Conservation (phyloP, 2,329 filamentous ascomycete genomes). For the Botrytis cinerea region DNA sequence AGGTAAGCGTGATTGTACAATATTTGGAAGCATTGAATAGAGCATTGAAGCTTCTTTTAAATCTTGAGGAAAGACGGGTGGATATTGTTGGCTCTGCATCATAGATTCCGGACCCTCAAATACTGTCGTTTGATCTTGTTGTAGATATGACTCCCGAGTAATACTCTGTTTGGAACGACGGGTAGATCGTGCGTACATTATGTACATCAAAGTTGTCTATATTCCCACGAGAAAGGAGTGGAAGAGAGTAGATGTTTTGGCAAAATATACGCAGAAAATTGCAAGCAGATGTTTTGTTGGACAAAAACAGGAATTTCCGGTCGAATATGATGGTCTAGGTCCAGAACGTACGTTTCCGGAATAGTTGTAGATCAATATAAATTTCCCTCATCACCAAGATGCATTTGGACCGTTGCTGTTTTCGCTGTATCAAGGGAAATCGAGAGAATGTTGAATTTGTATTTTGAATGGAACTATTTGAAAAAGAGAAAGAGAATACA, state of each 20-base stretch:
- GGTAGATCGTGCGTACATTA: slow-evolving; percentile 2
- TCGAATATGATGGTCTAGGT: background rate
- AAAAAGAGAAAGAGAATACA: no score
- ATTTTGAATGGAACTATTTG: background rate
- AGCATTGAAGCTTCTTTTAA: slow-evolving; percentile 47
- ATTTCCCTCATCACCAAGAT: background rate
- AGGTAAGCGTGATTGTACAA: slow-evolving; percentile 54
- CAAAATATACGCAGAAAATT: background rate
- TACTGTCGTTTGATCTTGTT: background rate
- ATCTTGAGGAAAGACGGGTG: slow-evolving; percentile 9
- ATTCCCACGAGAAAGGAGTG: background rate
- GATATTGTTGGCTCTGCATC: background rate
- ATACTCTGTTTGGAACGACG: background rate
- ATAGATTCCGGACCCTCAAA: background rate
- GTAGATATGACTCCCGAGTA: slow-evolving; percentile 10
- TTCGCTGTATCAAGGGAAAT: background rate
- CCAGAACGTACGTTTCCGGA: slow-evolving; percentile 4
- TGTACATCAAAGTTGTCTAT: background rate
- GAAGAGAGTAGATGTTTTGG: background rate
- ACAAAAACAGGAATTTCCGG: background rate
- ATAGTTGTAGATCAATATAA: background rate
- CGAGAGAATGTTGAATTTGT: background rate
- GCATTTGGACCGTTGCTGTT: background rate
- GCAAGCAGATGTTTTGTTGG: background rate
- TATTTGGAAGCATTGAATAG: slow-evolving; percentile 55